A percentile compares a stretch with the other conserved stretches of the same genome.
Evolutionary conservation across 495 filamentous ascomycete genomes (phyloP).

Genomic region (Tuber calosporum): DNA sequence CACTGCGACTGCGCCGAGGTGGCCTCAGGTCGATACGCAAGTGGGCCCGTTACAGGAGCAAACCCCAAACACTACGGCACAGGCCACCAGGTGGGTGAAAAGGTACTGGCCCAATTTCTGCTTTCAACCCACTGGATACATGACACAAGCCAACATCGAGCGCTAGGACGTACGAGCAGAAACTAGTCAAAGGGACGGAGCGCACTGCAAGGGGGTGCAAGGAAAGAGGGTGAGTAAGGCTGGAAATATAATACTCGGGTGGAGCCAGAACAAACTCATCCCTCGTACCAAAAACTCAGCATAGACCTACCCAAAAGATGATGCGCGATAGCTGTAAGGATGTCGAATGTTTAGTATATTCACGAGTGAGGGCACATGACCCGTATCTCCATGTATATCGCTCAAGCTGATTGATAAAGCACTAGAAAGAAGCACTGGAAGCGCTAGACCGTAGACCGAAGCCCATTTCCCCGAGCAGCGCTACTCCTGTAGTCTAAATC

Average conservation of each 20-base stretch:
- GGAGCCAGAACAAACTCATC: not conserved
- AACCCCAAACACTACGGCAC: no score
- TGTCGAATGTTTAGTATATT: not conserved
- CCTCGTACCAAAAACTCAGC: not conserved
- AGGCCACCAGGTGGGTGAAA: not conserved
- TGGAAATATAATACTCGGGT: not conserved
- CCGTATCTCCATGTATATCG: not conserved
- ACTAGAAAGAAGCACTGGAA: no score
- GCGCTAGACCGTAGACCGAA: not conserved
- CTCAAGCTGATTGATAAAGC: not conserved
- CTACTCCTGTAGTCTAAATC: not conserved
- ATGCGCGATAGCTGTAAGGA: not conserved
- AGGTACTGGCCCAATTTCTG: not conserved
- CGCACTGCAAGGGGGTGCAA: not conserved
- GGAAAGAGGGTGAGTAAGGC: not conserved
- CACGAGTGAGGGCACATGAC: not conserved
- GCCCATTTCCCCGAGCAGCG: not conserved
- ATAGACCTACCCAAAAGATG: not conserved
- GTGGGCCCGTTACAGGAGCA: not conserved
- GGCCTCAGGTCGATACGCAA: not conserved
- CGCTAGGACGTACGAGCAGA: not conserved
- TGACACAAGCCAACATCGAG: not conserved
- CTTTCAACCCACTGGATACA: not conserved
- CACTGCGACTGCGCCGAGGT: not conserved
- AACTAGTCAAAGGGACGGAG: not conserved